Conservation (phyloP, 169 alveolate genomes). For the Plasmodium blacklocki region DNA sequence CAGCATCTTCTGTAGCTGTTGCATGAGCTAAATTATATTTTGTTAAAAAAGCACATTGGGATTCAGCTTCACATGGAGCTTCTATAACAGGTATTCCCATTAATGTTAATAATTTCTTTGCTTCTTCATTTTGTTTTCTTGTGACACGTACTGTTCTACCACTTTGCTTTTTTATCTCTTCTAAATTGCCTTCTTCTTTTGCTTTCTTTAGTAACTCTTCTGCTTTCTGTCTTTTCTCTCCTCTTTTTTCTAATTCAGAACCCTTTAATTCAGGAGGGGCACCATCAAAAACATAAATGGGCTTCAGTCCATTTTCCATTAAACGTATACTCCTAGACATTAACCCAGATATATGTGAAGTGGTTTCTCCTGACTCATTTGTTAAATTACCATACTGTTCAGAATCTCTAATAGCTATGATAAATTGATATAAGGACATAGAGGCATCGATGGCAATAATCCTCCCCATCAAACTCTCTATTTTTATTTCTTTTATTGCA, state of each 20-base stretch:
- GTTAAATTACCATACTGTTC: slow-evolving; percentile 88
- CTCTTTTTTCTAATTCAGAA: slow-evolving; percentile 90
- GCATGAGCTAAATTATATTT: slow-evolving; percentile 93
- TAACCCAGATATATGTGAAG: slow-evolving; percentile 93
- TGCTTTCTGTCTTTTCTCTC: slow-evolving; percentile 93
- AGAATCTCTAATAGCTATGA: slow-evolving; percentile 92
- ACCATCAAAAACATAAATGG: slow-evolving; percentile 99
- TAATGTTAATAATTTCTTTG: slow-evolving; percentile 90
- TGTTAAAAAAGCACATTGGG: slow-evolving; percentile 96
- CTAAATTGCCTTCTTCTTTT: slow-evolving; percentile 93
- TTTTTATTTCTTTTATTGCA: slow-evolving; percentile 81
- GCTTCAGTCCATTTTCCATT: slow-evolving; percentile 94
- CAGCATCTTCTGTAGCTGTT: slow-evolving; percentile 98
- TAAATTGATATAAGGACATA: slow-evolving; percentile 95
- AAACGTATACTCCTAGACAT: slow-evolving; percentile 90
- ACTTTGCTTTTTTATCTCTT: slow-evolving; percentile 92
- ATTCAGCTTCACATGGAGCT: slow-evolving; percentile 98
- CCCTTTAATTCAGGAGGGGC: slow-evolving; percentile 96
- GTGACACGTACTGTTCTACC: slow-evolving; percentile 95
- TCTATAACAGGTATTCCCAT: slow-evolving; percentile 96
- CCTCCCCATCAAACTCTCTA: slow-evolving; percentile 90
- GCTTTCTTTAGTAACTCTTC: slow-evolving; percentile 89
- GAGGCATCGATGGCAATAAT: slow-evolving; percentile 96
- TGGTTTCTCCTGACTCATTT: slow-evolving; percentile 94
- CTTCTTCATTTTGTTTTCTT: slow-evolving; percentile 94